Evolutionary conservation across 352 stramenopile genomes (phyloP), one percentile per base, ranked within the genome.

Genomic region (Thraustochytrium sp.): DNA sequence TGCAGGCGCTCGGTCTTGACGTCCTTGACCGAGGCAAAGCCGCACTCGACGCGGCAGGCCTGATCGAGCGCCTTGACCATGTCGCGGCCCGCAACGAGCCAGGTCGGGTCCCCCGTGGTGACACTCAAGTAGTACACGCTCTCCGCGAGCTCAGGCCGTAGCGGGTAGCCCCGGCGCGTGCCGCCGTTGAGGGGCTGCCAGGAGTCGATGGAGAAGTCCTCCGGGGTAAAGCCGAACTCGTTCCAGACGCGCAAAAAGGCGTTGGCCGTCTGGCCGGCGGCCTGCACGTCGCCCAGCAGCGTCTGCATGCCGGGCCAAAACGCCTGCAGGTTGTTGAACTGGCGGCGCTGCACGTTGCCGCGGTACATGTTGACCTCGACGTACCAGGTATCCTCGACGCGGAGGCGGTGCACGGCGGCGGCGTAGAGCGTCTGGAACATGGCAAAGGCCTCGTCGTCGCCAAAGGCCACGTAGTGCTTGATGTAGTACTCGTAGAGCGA

Each of bases 401-500:
- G 91, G 76, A 94, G 86, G 80, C 92, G 87, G 31, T 88, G 82
- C 36, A 88, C 86, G 38, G 94, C 84, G 9, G 89, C 89, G 23
- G 76, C 53, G 76, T 93, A 93, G 8, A 88, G 82, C 9, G 64
- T 72, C 29, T 65, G 36, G 42, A 89, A 97, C 93, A 98, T 98
- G 13, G 89, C 89, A 86, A 98, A 89, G 91, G 95, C 92, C 88
- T 90, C 84, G 23, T 91, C 84, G 74, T 98, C 93, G 29, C 93
- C 93, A 86, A 97, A 98, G n/a, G 98, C 86, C 44, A 98, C 88
- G 85, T 98, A 93, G 82, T 96, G 95, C 87, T 99, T 99, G n/a
- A 98, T 85, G 44, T 98, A 85, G 86, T 98, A 98, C 88, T 99
- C 97, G 82, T 97, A 98, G 86, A 97, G 99, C 56, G 93, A 98